Percentiles rank a stretch among this genome's conserved stretches.
These are phyloP conservation scores for Jamesozyma jinghongensis DNA, from an alignment of 805 yeast species.

Conservation along the genomic window DNA sequence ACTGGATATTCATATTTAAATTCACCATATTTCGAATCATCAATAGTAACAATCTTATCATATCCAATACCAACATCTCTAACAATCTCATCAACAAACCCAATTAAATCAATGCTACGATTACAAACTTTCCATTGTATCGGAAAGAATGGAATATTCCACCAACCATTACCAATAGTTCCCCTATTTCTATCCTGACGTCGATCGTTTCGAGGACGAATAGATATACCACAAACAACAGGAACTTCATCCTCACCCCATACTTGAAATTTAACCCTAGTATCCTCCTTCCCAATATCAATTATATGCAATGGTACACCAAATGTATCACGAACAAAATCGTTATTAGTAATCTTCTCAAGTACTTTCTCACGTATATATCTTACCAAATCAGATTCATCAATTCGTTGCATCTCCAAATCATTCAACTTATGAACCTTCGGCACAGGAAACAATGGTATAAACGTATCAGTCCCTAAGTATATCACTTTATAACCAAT, in stretches of 20 bases:
- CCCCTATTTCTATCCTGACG: too few relatives aligned
- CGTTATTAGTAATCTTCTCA: slow-evolving; percentile 21
- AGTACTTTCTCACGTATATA: slow-evolving; percentile 18
- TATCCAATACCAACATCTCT: slow-evolving; percentile 18
- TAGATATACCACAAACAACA: slow-evolving; percentile 20
- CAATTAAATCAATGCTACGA: slow-evolving; percentile 16
- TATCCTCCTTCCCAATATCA: slow-evolving; percentile 10
- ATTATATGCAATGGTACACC: slow-evolving; percentile 23
- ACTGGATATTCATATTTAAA: slow-evolving; percentile 25
- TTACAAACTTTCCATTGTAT: slow-evolving; percentile 21
- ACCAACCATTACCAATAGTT: slow-evolving; percentile 14
- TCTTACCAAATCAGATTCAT: slow-evolving; percentile 13
- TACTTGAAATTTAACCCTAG: slow-evolving; percentile 15
- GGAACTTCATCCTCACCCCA: slow-evolving; percentile 29
- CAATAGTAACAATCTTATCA: slow-evolving; percentile 22
- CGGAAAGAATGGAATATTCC: slow-evolving; percentile 16
- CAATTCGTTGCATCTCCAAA: slow-evolving; percentile 16
- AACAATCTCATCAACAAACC: slow-evolving; percentile 10
- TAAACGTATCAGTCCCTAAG: slow-evolving; percentile 17
- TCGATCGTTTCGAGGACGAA: slow-evolving; percentile 11
- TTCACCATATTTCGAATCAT: slow-evolving; percentile 14
- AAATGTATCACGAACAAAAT: slow-evolving; percentile 26
- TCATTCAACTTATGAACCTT: slow-evolving; percentile 18
- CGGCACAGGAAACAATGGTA: slow-evolving; percentile 21
- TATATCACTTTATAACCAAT: slow-evolving; percentile 24